These are phyloP conservation scores for Ophiocordyceps camponoti-saundersi DNA, from an alignment of 2,329 filamentous ascomycete species.

Conservation along the genomic window DNA sequence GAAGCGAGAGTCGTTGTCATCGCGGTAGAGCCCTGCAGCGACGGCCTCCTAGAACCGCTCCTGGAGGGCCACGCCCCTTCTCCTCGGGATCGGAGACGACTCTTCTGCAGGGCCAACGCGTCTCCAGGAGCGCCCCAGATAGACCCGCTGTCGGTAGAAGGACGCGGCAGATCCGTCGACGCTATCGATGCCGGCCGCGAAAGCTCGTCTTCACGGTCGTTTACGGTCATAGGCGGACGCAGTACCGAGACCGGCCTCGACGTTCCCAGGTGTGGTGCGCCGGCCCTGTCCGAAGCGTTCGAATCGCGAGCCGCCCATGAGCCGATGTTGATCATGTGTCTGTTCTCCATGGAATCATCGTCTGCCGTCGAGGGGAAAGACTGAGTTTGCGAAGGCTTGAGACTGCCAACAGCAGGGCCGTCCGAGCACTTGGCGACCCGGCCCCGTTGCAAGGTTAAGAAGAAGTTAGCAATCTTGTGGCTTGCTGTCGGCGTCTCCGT, in stretches of 20 bases:
- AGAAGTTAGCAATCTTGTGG: conserved; percentile 27
- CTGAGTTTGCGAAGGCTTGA: conserved; percentile 59
- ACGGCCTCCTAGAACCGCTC: conserved; percentile 64
- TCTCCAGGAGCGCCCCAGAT: conserved; percentile 49
- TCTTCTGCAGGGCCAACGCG: conserved; percentile 28
- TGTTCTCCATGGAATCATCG: conserved; percentile 33
- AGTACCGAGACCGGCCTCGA: conserved; percentile 22
- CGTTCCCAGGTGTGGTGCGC: conserved; percentile 10
- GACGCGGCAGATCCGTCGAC: conserved; percentile 55
- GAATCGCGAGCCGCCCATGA: conserved; percentile 41
- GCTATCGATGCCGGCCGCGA: conserved; percentile 54
- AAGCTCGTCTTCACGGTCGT: conserved; percentile 38
- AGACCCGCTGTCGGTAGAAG: conserved; percentile 61
- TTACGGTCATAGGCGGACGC: conserved; percentile 24
- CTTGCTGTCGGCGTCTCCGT: conserved; percentile 12
- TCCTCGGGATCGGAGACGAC: conserved; percentile 49
- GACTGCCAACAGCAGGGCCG: conserved; percentile 47
- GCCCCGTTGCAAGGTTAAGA: conserved; percentile 46
- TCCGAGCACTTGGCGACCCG: conserved; percentile 40
- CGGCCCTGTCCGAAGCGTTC: conserved; percentile 22
- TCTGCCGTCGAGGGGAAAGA: conserved; percentile 53
- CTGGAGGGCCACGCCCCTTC: conserved; percentile 36
- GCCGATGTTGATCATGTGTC: conserved; percentile 41
- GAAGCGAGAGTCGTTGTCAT: conserved; percentile 44
- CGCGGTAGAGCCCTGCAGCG: conserved; percentile 55